Evolutionary conservation across 2,329 filamentous ascomycete genomes (phyloP).

Genomic region (Pseudocercospora fijiensis): DNA sequence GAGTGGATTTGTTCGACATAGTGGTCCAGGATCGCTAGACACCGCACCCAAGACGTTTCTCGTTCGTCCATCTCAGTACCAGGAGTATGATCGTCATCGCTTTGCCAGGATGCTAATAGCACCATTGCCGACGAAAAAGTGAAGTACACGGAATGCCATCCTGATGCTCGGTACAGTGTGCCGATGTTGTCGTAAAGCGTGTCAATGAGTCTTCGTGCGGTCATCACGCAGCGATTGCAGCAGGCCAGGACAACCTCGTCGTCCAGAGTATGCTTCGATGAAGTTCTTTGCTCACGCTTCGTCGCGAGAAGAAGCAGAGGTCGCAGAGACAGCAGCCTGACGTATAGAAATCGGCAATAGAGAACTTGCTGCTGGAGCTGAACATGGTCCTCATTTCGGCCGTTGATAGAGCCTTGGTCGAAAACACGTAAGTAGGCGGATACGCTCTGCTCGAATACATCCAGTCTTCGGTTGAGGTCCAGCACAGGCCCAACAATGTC

Average conservation of each 20-base stretch:
- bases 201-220: conserved; percentile 40
- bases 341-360: conserved; percentile 27
- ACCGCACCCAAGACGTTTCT: conserved; percentile 28
- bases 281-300: conserved; percentile 27
- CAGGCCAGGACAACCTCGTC: conserved; percentile 37
- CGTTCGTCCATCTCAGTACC: conserved; percentile 18
- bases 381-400: conserved; percentile 23
- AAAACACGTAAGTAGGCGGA: conserved; percentile 25
- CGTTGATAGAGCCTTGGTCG: background rate
- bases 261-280: conserved; percentile 36
- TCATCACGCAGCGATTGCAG: conserved; percentile 33
- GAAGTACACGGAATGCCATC: conserved; percentile 32
- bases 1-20: conserved; percentile 30
- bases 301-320: conserved; percentile 38
- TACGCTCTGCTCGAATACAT: conserved; percentile 27
- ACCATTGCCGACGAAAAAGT: conserved; percentile 30
- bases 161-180: conserved; percentile 29
- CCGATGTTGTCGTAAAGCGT: conserved; percentile 38
- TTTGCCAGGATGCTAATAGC: conserved; percentile 28
- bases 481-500: conserved; percentile 28
- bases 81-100: conserved; percentile 12
- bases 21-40: conserved; percentile 26
- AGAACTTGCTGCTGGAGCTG: conserved; percentile 28
- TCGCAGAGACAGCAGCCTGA: conserved; percentile 28
- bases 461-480: conserved; percentile 26